Evolutionary conservation across 2,329 filamentous ascomycete species (phyloP).

Genomic region (Lomentospora prolificans): DNA sequence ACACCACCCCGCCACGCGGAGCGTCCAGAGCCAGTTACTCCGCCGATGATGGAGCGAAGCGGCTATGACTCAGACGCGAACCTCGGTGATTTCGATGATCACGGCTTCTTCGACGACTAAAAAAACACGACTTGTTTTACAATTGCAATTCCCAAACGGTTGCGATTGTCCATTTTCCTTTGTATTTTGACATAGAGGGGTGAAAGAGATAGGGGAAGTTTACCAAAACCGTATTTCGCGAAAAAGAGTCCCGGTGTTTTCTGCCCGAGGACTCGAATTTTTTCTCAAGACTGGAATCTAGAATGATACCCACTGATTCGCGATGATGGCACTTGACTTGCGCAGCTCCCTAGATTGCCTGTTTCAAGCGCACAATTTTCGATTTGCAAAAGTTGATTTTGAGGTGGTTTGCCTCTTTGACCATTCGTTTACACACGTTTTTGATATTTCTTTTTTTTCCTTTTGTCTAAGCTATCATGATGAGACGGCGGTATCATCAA

Average conservation of each 20-base stretch:
- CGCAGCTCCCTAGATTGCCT: conserved; percentile 2
- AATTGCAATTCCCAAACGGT: not conserved
- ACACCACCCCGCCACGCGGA: conserved; percentile 33
- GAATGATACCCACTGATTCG: conserved; percentile 18
- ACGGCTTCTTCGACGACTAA: conserved; percentile 45
- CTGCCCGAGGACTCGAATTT: not conserved
- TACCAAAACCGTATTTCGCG: not conserved
- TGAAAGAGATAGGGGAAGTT: no score
- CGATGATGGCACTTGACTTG: conserved; percentile 7
- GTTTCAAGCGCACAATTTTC: not conserved
- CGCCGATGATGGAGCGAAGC: conserved; percentile 49
- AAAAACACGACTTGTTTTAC: not conserved
- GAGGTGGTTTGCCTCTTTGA: not conserved
- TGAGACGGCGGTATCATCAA: conserved; percentile 3
- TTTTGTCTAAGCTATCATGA: conserved; percentile 7
- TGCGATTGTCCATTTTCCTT: not conserved
- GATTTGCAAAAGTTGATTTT: not conserved
- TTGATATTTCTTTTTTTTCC: conserved; percentile 2
- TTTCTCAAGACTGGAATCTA: conserved; percentile 9
- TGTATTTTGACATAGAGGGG: not conserved
- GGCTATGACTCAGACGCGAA: conserved; percentile 54
- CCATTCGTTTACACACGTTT: not conserved
- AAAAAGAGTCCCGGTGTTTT: not conserved
- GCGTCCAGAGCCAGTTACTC: conserved; percentile 40
- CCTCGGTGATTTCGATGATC: conserved; percentile 48